These are phyloP conservation scores for Leccinum pellstonianum DNA, from an alignment of 768 basidiomycete species.

Conservation along the genomic window DNA sequence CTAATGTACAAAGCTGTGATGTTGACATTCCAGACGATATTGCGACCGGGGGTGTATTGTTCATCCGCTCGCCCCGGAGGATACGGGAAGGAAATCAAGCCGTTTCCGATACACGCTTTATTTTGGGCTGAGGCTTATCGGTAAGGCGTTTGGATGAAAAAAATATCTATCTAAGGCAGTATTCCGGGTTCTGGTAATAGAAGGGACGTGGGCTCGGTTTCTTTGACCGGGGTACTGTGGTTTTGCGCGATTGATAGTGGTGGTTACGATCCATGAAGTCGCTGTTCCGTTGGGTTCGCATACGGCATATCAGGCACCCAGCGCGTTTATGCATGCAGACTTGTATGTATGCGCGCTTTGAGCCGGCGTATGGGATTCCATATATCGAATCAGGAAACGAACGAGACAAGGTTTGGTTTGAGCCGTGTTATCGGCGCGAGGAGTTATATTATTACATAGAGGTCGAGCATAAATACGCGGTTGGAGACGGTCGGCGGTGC, in stretches of 20 bases:
- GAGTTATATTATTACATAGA: background rate
- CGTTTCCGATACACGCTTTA: background rate
- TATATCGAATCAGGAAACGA: background rate
- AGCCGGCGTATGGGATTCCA: background rate
- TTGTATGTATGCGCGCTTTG: background rate
- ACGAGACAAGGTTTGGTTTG: background rate
- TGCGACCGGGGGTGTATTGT: background rate
- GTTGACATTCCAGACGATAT: background rate
- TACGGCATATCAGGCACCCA: background rate
- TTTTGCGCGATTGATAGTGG: background rate
- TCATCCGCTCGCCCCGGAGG: conserved; percentile 9
- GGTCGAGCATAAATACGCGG: background rate
- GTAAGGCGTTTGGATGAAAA: background rate
- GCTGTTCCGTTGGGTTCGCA: background rate
- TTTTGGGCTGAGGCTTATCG: conserved; percentile 10
- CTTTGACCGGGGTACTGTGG: background rate
- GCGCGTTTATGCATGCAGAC: background rate
- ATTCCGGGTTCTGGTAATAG: conserved; percentile 4
- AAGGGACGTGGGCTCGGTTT: background rate
- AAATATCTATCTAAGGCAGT: background rate
- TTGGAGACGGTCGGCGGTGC: background rate
- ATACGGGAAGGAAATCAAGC: background rate
- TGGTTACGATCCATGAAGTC: background rate
- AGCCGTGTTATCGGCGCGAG: background rate
- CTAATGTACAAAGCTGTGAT: background rate